Evolutionary conservation across 169 alveolate genomes (phyloP), one percentile per base, ranked within the genome.

Genomic region (Theileria sp.): DNA sequence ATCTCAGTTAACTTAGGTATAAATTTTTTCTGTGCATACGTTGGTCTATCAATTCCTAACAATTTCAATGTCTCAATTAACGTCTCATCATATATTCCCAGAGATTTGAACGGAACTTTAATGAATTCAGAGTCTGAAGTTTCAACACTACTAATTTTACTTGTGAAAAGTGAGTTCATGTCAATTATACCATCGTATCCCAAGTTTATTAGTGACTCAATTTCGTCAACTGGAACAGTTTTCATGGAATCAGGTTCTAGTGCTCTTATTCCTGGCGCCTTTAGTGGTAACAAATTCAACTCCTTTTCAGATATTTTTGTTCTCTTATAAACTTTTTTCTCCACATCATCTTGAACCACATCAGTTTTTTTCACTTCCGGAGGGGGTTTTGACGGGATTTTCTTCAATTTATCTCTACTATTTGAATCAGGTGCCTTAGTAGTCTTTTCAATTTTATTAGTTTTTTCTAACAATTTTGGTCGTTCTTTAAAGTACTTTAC

Each of bases 401-500:
- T 19, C 17, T 75, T 36, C 13, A 28, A 19, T 9, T 60, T 26
- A 8, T n/a, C 12, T 6, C 32, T 28, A 58, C 50, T 64, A 4
- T 21, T 19, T 0, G 17, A n/a, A 21, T 19, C 75, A 6, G 23
- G 32, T 21, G 6, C 58, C 94, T 89, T 15, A 64, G 58, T 17
- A 64, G 76, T 80, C 90, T 92, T 74, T 80, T 79, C 69, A 73
- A 92, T 1, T 93, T 77, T 60, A 82, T 88, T 44, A 69, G 75
- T 75, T 86, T 80, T 30, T 84, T 86, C 34, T 66, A 79, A 10
- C 70, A 80, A 75, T 92, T 92, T 61, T 92, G 92, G n/a, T 69
- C 78, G 21, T 87, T 90, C 30, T 88, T 85, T 54, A 84, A 87
- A 66, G 68, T 83, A 32, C 83, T 80, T 3, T 67, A 58, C 44